Evolutionary conservation across 768 basidiomycete species (phyloP), one percentile per base, ranked within the genome.

Genomic region (Suillus variegatus): DNA sequence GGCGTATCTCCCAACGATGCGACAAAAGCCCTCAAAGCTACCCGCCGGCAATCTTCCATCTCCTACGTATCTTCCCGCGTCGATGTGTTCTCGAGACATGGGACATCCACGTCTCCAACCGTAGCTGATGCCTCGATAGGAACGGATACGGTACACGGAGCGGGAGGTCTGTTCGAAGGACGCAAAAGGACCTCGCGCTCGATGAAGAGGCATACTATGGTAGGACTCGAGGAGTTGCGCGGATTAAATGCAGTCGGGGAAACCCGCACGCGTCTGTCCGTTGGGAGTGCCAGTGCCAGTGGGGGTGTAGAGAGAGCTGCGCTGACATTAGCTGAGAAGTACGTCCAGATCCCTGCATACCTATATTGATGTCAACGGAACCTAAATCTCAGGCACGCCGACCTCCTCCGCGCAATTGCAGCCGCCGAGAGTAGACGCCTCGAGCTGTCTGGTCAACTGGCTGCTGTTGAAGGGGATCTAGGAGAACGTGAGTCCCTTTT

Each of bases 401-500:
- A 94, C 63, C 78, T 95, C 2, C 79, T 94, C n/a, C 89, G 85
- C 38, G 89, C 90, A 65, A 95, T 95, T 60, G 93, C 93, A 0
- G 92, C 93, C 76, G 94, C 94, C 68, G 93, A 94, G 74, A 86
- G 90, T 0, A 90, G 88, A 74, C 93, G 91, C 69, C 84, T 94
- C 47, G 93, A 95, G 64, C 81, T 94, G 52, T 87, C 92, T 20
- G 86, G 89, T 6, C 91, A 92, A 68, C 85, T 95, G 2, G 82
- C 83, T 9, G 72, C 77, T 16, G 91, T 94, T 68, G 93, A 95
- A 77, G 82, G 82, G 3, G 93, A 94, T 71, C 81, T 94, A 3
- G 73, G 84, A 0, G 85, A 90, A 73, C 77, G 88, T 88, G 73
- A 64, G 86, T 77, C 6, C 14, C 3, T 56, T 41, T 18, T 25